Evolutionary conservation across 2,329 filamentous ascomycete species (phyloP).

Genomic region (Diplodia mutila): DNA sequence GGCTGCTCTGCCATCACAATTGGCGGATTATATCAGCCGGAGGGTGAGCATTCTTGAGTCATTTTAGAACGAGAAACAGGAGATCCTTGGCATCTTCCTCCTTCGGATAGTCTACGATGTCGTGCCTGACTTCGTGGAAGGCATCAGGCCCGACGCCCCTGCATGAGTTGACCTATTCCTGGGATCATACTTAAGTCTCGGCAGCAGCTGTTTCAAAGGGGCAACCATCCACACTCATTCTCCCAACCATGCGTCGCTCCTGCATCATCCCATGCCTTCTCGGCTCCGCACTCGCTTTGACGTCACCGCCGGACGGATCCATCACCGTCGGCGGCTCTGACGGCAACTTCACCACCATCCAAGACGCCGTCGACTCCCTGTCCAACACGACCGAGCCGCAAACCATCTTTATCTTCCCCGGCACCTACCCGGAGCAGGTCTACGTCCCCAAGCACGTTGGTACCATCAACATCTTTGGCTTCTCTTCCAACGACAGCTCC

Average conservation of each 20-base stretch:
- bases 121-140: not conserved
- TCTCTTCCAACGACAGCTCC: slow-evolving; percentile 54
- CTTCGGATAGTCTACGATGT: too few species aligned
- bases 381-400: slow-evolving; percentile 51
- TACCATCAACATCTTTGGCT: slow-evolving; percentile 59
- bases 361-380: slow-evolving; percentile 59
- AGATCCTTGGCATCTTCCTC: too few species aligned
- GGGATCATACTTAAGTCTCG: not conserved
- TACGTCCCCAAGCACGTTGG: slow-evolving; percentile 52
- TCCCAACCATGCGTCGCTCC: not conserved
- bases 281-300: slow-evolving; percentile 34
- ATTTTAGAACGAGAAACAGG: too few species aligned
- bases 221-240: not conserved
- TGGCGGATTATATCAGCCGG: too few species aligned
- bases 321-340: slow-evolving; percentile 45
- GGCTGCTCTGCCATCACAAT: too few species aligned
- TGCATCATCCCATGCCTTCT: not conserved
- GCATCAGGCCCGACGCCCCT: not conserved
- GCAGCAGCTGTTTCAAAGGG: not conserved
- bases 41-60: too few species aligned
- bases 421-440: slow-evolving; percentile 63
- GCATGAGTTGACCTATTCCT: not conserved
- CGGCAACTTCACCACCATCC: slow-evolving; percentile 50
- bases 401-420: slow-evolving; percentile 62
- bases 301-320: slow-evolving; percentile 51